Evolutionary conservation across 176 grass and related monocot species (phyloP), one percentile per base, ranked within the genome.

Genomic region (Rhynchospora tenuis): DNA sequence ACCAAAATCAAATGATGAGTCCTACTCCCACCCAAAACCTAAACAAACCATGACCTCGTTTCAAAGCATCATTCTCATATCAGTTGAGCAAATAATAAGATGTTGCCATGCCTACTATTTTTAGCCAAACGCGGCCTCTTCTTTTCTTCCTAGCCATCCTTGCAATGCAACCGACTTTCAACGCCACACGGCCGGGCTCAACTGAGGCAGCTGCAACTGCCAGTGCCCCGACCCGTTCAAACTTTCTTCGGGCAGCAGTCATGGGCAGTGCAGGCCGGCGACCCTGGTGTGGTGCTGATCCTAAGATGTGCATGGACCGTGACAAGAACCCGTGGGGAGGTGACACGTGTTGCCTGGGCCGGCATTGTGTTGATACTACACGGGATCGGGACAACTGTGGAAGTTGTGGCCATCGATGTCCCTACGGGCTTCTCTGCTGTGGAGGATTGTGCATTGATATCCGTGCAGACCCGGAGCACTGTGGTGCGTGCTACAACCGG

Each of bases 321-420:
- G 44, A 85, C 43, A 85, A 85, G 68, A 85, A 85, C n/a, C 83
- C 83, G 55, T 77, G 69, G 83, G 83, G 83, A 1, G 70, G 83
- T 31, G 69, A 48, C 31, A 85, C 83, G 31, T 77, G 83, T 74
- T 85, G 83, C 69, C 29, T 85, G 54, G 69, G 73, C 47, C 67
- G n/a, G 6, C 59, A 61, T 54, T 85, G 83, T 31, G 73, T 75
- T 51, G 83, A 85, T 45, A 85, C 70, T 5, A 51, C 6, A 9
- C 47, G 44, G 15, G 83, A 85, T 24, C 29, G 9, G 9, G 70
- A 85, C 69, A 24, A 85, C 24, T 85, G 69, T 8, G 69, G 83
- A 9, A 4, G 9, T 19, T 85, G 83, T 3, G 69, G 69, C 29
- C 83, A 22, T 19, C 23, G 69, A 59, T 77, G 83, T 9, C 42